Evolutionary conservation across 2,329 filamentous ascomycete genomes (phyloP).

Genomic region (Talaromyces albobiverticillius): DNA sequence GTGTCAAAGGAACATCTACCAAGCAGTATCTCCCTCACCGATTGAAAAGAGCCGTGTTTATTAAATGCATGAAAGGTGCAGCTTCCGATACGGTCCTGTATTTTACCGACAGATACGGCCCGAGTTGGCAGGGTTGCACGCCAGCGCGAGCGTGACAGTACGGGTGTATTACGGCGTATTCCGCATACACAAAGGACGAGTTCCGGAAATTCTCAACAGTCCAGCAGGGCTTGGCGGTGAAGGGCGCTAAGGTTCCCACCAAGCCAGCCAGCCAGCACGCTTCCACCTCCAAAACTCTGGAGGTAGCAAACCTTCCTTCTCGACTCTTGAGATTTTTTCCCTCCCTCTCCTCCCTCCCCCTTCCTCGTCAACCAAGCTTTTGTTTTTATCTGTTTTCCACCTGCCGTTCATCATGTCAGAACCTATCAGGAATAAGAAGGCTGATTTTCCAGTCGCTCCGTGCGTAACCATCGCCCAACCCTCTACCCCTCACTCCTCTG

Average conservation of each 20-base stretch:
- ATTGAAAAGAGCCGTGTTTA: not conserved
- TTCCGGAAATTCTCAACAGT: conserved; percentile 30
- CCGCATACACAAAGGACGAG: conserved; percentile 11
- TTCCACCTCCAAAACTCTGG: conserved; percentile 33
- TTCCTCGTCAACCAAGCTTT: not conserved
- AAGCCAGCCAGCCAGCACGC: conserved; percentile 25
- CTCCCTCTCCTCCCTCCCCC: conserved; percentile 7
- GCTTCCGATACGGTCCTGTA: not conserved
- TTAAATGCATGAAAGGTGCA: not conserved
- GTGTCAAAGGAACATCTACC: too few relatives aligned
- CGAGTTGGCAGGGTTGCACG: not conserved
- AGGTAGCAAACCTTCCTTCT: conserved; percentile 38
- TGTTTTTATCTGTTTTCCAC: conserved; percentile 2
- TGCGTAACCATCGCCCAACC: conserved; percentile 43
- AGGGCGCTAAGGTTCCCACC: conserved; percentile 42
- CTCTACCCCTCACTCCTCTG: conserved; percentile 12
- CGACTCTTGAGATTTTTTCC: conserved; percentile 12
- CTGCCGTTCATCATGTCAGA: conserved; percentile 55
- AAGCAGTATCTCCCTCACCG: too few relatives aligned
- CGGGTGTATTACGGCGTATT: conserved; percentile 7
- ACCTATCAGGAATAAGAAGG: conserved; percentile 66
- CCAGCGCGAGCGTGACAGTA: not conserved
- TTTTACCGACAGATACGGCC: not conserved
- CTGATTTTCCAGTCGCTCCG: conserved; percentile 61
- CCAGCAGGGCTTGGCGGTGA: conserved; percentile 39